These are phyloP conservation scores for Periglandula ipomoeae DNA, from an alignment of 2,329 filamentous ascomycete genomes.

Conservation along the genomic window DNA sequence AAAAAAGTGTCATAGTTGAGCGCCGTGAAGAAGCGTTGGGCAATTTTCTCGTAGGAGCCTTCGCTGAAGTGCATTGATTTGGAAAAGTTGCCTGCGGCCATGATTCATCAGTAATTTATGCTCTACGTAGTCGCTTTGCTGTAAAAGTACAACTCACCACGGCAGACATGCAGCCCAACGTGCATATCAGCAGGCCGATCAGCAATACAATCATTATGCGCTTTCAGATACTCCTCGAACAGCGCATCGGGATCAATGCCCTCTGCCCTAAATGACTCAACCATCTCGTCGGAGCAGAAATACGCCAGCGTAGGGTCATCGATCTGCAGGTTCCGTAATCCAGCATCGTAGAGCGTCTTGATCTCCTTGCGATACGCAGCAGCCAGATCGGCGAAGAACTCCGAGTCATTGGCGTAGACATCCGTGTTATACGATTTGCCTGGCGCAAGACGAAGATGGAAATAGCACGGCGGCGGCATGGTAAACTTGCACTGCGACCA, in stretches of 20 bases:
- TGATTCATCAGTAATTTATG: constrained; percentile 10
- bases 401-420: constrained; percentile 41
- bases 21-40: constrained; percentile 48
- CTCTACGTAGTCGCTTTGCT: too few species aligned
- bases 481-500: constrained; percentile 60
- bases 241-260: constrained; percentile 55
- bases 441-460: constrained; percentile 45
- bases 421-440: constrained; percentile 43
- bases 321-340: constrained; percentile 48
- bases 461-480: constrained; percentile 58
- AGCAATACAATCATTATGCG: constrained; percentile 62
- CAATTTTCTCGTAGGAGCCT: constrained; percentile 54
- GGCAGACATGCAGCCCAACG: constrained; percentile 57
- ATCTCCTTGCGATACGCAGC: constrained; percentile 46
- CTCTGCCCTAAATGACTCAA: constrained; percentile 44
- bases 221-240: constrained; percentile 60
- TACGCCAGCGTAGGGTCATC: constrained; percentile 56
- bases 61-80: constrained; percentile 55
- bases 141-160: constrained; percentile 17
- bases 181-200: constrained; percentile 56
- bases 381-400: constrained; percentile 49
- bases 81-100: constrained; percentile 43
- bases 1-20: constrained; percentile 54
- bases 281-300: constrained; percentile 62
- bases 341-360: constrained; percentile 43